Percentiles rank a stretch among this genome's conserved stretches.
phyloP scores from a whole-genome alignment of 2,329 filamentous ascomycete species.

The Pseudogymnoascus pannorum region DNA sequence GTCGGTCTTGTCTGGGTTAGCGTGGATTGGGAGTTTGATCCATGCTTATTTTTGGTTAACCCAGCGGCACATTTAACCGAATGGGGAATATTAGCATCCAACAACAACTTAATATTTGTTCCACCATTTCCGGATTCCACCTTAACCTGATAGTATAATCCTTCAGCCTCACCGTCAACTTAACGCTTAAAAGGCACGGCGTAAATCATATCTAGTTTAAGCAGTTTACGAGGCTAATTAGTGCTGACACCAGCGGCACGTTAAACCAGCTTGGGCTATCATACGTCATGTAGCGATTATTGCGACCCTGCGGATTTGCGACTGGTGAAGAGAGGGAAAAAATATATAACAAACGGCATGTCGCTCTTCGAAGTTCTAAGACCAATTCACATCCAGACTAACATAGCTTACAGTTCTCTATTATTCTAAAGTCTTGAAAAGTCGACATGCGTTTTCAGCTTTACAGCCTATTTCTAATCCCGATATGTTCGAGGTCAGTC shows the following conservation, averaged over 20 bases:
- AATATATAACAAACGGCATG: background rate
- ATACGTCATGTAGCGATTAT: conserved; percentile 2
- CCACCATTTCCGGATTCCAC: background rate
- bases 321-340: background rate
- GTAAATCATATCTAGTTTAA: background rate
- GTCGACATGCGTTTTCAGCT: background rate
- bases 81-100: background rate
- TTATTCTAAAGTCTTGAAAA: background rate
- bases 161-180: background rate
- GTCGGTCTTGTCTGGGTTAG: background rate
- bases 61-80: background rate
- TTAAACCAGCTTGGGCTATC: background rate
- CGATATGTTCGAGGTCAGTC: background rate
- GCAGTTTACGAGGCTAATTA: background rate
- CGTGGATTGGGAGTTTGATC: background rate
- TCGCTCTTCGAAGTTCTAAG: background rate
- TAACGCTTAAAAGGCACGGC: background rate
- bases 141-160: background rate
- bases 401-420: background rate
- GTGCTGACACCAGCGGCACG: background rate
- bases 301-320: background rate
- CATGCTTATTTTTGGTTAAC: background rate
- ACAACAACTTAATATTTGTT: background rate
- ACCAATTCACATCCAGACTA: background rate
- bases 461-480: background rate